Conservation (phyloP, 1,284 basidiomycete species). For the Peniophora sp. region DNA sequence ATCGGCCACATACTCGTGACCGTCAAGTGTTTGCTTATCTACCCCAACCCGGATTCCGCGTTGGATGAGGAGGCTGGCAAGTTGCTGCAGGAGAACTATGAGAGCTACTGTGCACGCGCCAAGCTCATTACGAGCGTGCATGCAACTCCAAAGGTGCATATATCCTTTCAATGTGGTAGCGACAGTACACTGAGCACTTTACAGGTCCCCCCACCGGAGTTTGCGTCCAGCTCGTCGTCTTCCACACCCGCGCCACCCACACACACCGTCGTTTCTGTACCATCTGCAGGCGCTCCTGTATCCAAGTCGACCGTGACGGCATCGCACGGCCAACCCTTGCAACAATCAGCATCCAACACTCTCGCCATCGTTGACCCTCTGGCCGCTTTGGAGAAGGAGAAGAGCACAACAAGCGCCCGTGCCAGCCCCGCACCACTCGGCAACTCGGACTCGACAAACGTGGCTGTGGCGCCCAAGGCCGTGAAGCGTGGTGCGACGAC, state of each 20-base stretch:
- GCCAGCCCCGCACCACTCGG: constrained; percentile 56
- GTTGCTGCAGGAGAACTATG: constrained; percentile 82
- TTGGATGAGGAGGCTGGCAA: constrained; percentile 93
- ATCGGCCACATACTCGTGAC: constrained; percentile 87
- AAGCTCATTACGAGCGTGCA: constrained; percentile 81
- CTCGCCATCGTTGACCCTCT: constrained; percentile 24
- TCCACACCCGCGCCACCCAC: constrained; percentile 15
- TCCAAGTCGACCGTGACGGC: constrained; percentile 14
- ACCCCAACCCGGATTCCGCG: constrained; percentile 93
- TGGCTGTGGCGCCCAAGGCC: constrained; percentile 45
- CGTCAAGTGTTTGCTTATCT: constrained; percentile 91
- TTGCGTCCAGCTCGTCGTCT: constrained; percentile 33
- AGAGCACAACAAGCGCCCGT: constrained; percentile 28
- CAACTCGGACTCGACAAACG: constrained; percentile 56
- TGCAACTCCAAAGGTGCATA: constrained; percentile 52
- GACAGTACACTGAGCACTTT: background rate
- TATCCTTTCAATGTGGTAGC: background rate
- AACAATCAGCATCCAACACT: constrained; percentile 30
- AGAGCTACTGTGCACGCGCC: constrained; percentile 76
- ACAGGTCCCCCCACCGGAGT: constrained; percentile 58
- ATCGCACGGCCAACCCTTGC: constrained; percentile 15
- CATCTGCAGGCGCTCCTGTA: constrained; percentile 13
- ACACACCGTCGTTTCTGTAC: constrained; percentile 12
- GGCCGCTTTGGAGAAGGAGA: constrained; percentile 32
- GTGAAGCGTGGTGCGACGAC: constrained; percentile 59